A percentile compares a stretch with the other conserved stretches of the same genome.
Conservation (phyloP, 2,329 filamentous ascomycete species). For the Biscogniauxia marginata region DNA sequence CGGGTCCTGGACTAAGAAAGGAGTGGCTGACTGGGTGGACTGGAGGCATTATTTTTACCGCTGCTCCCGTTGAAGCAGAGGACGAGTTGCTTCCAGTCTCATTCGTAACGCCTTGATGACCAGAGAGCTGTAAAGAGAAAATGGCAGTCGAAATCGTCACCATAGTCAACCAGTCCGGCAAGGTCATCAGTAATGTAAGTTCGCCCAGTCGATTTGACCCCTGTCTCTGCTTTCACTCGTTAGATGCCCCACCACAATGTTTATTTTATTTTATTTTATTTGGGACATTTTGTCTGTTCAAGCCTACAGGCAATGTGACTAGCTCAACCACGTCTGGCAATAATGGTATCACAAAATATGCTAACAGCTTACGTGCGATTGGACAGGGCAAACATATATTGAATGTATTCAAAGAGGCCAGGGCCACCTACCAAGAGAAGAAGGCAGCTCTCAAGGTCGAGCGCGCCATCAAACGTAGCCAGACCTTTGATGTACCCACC, state of each 20-base stretch:
- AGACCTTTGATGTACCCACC: conserved; percentile 48
- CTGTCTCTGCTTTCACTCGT: conserved; percentile 1
- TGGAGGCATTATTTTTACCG: not conserved
- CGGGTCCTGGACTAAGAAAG: not conserved
- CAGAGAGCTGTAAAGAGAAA: conserved; percentile 11
- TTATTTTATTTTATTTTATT: not conserved
- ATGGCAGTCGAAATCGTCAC: conserved; percentile 33
- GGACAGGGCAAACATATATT: conserved; percentile 82
- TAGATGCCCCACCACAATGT: conserved; percentile 1
- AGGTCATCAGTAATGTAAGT: conserved; percentile 36
- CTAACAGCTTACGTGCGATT: not conserved
- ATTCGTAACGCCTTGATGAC: no score
- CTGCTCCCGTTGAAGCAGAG: not conserved
- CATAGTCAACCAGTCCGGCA: conserved; percentile 33
- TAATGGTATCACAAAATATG: conserved; percentile 1
- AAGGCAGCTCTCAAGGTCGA: conserved; percentile 78
- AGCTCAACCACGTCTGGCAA: conserved; percentile 5
- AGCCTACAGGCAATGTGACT: not conserved
- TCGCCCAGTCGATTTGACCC: not conserved
- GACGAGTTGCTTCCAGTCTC: no score
- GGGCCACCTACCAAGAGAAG: conserved; percentile 81
- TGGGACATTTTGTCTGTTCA: no score
- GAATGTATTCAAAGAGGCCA: conserved; percentile 89
- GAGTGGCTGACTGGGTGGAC: not conserved
- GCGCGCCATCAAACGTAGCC: conserved; percentile 56